phyloP scores from a whole-genome alignment of 2,329 filamentous ascomycete genomes.

The Phialocephala subalpina region DNA sequence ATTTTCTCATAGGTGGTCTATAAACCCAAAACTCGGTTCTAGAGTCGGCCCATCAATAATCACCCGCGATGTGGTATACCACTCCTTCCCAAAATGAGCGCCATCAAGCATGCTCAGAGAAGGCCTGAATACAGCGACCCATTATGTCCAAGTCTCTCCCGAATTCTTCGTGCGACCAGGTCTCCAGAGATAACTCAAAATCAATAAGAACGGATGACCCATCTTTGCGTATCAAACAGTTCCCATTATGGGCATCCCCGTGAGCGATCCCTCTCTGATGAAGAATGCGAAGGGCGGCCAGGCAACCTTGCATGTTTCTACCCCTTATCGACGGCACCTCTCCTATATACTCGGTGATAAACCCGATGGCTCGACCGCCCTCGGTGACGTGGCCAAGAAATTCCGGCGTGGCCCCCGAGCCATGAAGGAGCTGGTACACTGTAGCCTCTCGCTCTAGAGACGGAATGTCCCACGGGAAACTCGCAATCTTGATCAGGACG shows the following conservation, averaged over 20 bases:
- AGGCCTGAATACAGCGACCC: constrained; percentile 9
- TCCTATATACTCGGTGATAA: constrained; percentile 19
- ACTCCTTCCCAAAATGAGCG: constrained; percentile 3
- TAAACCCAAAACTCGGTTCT: constrained; percentile 1
- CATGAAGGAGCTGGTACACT: constrained; percentile 14
- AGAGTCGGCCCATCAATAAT: neutral
- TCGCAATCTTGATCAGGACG: constrained; percentile 17
- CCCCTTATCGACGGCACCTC: constrained; percentile 13
- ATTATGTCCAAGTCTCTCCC: constrained; percentile 20
- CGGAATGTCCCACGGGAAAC: constrained; percentile 12
- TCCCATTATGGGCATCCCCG: constrained; percentile 19
- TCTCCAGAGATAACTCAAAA: constrained; percentile 18
- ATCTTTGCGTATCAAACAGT: constrained; percentile 19
- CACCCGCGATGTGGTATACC: neutral
- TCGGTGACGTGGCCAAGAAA: constrained; percentile 22
- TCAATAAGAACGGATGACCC: constrained; percentile 20
- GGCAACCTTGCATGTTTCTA: constrained; percentile 11
- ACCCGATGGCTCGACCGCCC: constrained; percentile 14
- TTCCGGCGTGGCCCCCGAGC: constrained; percentile 19
- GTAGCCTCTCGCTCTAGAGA: constrained; percentile 12
- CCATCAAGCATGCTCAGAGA: constrained; percentile 3
- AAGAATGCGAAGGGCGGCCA: constrained; percentile 7
- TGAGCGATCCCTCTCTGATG: constrained; percentile 19
- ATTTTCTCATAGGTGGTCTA: too few relatives aligned
- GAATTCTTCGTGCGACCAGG: constrained; percentile 13